Conservation (phyloP, 2,329 filamentous ascomycete species). For the Dactylonectria macrodidyma region DNA sequence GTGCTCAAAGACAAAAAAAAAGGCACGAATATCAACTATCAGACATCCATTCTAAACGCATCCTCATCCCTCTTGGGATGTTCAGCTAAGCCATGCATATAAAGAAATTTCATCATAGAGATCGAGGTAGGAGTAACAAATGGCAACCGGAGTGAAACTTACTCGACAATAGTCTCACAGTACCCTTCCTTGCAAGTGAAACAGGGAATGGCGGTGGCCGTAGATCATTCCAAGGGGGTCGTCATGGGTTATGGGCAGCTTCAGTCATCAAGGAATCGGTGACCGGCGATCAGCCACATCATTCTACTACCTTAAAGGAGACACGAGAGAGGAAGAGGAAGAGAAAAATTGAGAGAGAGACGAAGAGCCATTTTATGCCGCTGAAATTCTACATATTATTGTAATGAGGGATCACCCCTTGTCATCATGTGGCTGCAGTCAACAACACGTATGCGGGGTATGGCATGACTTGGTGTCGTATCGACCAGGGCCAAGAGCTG, state of each 20-base stretch:
- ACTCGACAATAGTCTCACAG: not conserved
- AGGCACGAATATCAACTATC: conserved; percentile 28
- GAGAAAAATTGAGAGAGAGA: not conserved
- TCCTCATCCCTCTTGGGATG: conserved; percentile 42
- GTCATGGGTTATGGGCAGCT: not conserved
- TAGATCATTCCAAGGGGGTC: not conserved
- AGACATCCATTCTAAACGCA: conserved; percentile 51
- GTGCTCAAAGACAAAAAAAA: not conserved
- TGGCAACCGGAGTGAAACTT: conserved; percentile 22
- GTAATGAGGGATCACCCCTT: conserved; percentile 13
- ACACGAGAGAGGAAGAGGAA: not conserved
- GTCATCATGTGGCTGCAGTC: conserved; percentile 24
- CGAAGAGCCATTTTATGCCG: conserved; percentile 37
- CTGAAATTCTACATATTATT: conserved; percentile 25
- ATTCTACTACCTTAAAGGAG: not conserved
- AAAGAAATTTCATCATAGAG: conserved; percentile 49
- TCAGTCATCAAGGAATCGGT: not conserved
- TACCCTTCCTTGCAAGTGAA: no score
- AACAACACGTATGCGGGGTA: conserved; percentile 41
- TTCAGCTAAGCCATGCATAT: conserved; percentile 55
- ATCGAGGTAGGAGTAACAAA: not conserved
- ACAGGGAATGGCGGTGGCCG: not conserved
- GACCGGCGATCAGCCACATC: not conserved
- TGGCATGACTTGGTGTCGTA: conserved; percentile 39
- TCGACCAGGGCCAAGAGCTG: conserved; percentile 43